phyloP scores from a whole-genome alignment of 495 filamentous ascomycete genomes.

The Pseudotulostoma volvatum region DNA sequence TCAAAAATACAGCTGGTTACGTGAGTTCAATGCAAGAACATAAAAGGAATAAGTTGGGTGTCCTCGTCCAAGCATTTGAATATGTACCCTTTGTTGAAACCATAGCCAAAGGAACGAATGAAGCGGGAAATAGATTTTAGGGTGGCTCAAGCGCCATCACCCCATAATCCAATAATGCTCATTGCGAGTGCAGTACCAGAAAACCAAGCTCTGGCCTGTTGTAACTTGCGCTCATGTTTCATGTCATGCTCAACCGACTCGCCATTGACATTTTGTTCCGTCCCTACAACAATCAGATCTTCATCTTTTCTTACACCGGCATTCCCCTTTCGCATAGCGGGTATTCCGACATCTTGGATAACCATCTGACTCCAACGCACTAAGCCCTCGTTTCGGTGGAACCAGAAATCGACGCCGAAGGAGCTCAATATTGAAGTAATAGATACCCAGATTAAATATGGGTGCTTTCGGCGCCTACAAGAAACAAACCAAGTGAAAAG shows the following conservation, averaged over 20 bases:
- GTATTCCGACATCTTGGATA: constrained; percentile 16
- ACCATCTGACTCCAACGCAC: constrained; percentile 15
- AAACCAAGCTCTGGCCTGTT: constrained; percentile 42
- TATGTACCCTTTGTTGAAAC: no score
- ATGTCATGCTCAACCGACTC: constrained; percentile 62
- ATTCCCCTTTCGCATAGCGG: constrained; percentile 7
- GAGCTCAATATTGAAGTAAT: constrained; percentile 37
- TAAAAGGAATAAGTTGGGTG: no score
- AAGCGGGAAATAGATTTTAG: no score
- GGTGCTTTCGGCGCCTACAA: constrained; percentile 52
- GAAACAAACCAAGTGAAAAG: constrained; percentile 58
- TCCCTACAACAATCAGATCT: constrained; percentile 39
- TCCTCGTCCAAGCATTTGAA: no score
- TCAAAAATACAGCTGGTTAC: not conserved
- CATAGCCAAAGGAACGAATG: no score
- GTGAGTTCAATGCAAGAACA: no score
- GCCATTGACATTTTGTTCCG: constrained; percentile 52
- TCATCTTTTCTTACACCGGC: constrained; percentile 46
- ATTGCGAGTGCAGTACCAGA: constrained; percentile 54
- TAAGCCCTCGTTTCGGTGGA: constrained; percentile 22
- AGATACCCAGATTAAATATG: constrained; percentile 70
- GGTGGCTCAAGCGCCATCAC: constrained; percentile 42
- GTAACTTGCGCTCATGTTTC: constrained; percentile 43
- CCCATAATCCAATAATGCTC: constrained; percentile 76
- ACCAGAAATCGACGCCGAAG: constrained; percentile 39